Conservation (phyloP, 2,329 filamentous ascomycete genomes). For the Hirsutella rhossiliensis region DNA sequence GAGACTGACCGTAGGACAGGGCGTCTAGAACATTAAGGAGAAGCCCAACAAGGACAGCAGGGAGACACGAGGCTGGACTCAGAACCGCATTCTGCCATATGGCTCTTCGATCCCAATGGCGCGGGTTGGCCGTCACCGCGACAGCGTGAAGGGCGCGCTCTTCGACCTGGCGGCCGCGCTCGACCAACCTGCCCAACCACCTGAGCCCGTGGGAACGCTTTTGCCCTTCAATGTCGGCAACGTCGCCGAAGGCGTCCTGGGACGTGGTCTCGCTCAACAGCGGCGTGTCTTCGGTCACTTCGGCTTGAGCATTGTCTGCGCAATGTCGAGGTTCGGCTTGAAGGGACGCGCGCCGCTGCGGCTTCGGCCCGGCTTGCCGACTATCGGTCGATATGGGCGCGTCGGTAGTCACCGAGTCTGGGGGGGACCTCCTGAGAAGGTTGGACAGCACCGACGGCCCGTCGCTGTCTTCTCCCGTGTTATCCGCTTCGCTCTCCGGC, state of each 20-base stretch:
- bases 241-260: slow-evolving; percentile 14
- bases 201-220: slow-evolving; percentile 21
- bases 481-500: slow-evolving; percentile 9
- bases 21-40: slow-evolving; percentile 91
- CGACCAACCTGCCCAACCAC: slow-evolving; percentile 22
- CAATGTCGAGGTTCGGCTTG: slow-evolving; percentile 5
- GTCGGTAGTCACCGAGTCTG: slow-evolving; percentile 18
- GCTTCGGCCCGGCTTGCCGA: background rate
- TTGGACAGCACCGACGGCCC: slow-evolving; percentile 33
- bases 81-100: slow-evolving; percentile 55
- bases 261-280: slow-evolving; percentile 26
- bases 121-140: slow-evolving; percentile 42
- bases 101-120: slow-evolving; percentile 56
- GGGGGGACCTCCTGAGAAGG: slow-evolving; percentile 37
- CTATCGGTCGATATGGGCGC: slow-evolving; percentile 2
- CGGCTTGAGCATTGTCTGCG: slow-evolving; percentile 3
- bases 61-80: slow-evolving; percentile 59
- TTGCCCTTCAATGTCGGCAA: slow-evolving; percentile 38
- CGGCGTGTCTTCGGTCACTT: slow-evolving; percentile 33
- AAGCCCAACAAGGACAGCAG: slow-evolving; percentile 78
- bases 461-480: slow-evolving; percentile 8
- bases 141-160: slow-evolving; percentile 16
- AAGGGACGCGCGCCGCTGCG: background rate
- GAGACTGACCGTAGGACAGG: slow-evolving; percentile 65
- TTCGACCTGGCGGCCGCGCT: slow-evolving; percentile 19